phyloP scores from a whole-genome alignment of 352 stramenopile genomes.

The Phytophthora hibernalis region DNA sequence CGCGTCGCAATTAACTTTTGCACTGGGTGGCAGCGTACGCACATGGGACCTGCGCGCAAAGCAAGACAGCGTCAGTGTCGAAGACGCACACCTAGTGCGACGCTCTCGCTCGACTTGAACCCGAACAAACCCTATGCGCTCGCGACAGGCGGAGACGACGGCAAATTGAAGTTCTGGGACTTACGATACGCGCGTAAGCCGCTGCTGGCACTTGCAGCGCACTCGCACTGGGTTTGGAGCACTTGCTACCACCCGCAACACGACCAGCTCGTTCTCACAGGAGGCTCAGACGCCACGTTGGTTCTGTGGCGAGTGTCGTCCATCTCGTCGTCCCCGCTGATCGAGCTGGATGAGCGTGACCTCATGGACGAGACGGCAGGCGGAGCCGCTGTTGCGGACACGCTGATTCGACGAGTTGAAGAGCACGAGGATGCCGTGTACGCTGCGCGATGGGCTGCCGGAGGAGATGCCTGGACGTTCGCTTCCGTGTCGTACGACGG shows the following conservation, averaged over 20 bases:
- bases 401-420: slow-evolving; percentile 90
- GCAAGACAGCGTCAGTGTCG: slow-evolving; percentile 47
- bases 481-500: slow-evolving; percentile 96
- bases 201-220: slow-evolving; percentile 88
- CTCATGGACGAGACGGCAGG: slow-evolving; percentile 68
- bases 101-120: slow-evolving; percentile 96
- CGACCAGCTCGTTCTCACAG: slow-evolving; percentile 96
- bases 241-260: slow-evolving; percentile 98
- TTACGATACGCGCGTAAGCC: slow-evolving; percentile 82
- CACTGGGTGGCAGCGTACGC: slow-evolving; percentile 64
- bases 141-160: slow-evolving; percentile 93
- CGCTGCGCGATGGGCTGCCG: slow-evolving; percentile 90
- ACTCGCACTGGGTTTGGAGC: slow-evolving; percentile 93
- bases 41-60: slow-evolving; percentile 79
- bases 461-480: slow-evolving; percentile 96
- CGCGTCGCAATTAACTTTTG: slow-evolving; percentile 64
- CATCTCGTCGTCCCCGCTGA: slow-evolving; percentile 96
- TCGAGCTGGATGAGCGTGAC: slow-evolving; percentile 92
- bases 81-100: slow-evolving; percentile 71
- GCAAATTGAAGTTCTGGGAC: slow-evolving; percentile 98
- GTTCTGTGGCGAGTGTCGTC: slow-evolving; percentile 97
- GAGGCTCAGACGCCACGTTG: slow-evolving; percentile 93
- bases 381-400: slow-evolving; percentile 68
- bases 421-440: slow-evolving; percentile 97
- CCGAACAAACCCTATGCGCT: slow-evolving; percentile 96